Percentiles rank a stretch among this genome's conserved stretches.
phyloP scores from a whole-genome alignment of 192 early-diverging fungal species.

The Thamnidium elegans region DNA sequence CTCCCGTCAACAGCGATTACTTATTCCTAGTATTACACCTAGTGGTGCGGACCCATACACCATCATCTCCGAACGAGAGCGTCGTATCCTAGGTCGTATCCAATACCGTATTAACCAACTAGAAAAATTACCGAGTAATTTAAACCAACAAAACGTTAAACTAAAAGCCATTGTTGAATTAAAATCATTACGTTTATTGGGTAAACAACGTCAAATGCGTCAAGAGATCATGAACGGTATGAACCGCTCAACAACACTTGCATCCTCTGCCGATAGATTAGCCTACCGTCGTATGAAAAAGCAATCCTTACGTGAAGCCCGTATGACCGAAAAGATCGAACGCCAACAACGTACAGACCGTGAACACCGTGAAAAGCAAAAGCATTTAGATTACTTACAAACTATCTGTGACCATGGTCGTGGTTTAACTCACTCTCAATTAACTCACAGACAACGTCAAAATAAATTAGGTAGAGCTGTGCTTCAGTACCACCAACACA shows the following conservation, averaged over 20 bases:
- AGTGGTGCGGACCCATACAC: slow-evolving; percentile 73
- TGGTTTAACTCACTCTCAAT: slow-evolving; percentile 66
- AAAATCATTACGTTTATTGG: slow-evolving; percentile 75
- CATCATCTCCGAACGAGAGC: slow-evolving; percentile 75
- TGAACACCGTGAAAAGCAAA: slow-evolving; percentile 82
- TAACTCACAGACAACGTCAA: slow-evolving; percentile 61
- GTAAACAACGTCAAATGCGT: slow-evolving; percentile 75
- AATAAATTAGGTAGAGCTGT: slow-evolving; percentile 79
- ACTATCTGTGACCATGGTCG: slow-evolving; percentile 75
- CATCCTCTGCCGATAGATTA: slow-evolving; percentile 75
- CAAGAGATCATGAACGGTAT: slow-evolving; percentile 75
- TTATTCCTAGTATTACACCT: slow-evolving; percentile 71
- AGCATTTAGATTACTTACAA: slow-evolving; percentile 77
- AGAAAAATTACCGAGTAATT: slow-evolving; percentile 61
- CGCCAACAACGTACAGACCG: slow-evolving; percentile 83
- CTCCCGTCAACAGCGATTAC: slow-evolving; percentile 63
- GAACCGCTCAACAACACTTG: slow-evolving; percentile 68
- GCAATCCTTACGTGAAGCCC: slow-evolving; percentile 77
- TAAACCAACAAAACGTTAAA: slow-evolving; percentile 49
- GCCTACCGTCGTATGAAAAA: slow-evolving; percentile 81
- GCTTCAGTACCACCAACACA: slow-evolving; percentile 69
- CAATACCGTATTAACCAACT: slow-evolving; percentile 79
- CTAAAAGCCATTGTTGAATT: slow-evolving; percentile 84
- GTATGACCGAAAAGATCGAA: slow-evolving; percentile 86
- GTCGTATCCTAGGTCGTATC: slow-evolving; percentile 61